phyloP scores from a whole-genome alignment of 2,329 filamentous ascomycete genomes.

The Aspergillus sp. region DNA sequence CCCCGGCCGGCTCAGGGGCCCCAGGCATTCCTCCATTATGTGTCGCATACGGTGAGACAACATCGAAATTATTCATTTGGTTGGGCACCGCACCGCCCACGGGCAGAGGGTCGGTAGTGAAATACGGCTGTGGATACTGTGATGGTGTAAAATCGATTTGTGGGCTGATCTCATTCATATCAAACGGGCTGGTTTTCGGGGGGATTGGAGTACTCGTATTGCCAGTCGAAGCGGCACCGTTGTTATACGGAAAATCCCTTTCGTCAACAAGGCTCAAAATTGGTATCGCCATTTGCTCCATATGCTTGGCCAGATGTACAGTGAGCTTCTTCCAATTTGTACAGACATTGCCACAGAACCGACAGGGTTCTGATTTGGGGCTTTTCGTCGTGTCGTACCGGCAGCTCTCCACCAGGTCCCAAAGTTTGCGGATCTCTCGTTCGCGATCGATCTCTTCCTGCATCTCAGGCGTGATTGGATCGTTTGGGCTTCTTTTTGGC shows the following conservation, averaged over 20 bases:
- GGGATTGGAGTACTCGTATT: constrained; percentile 10
- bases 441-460: constrained; percentile 28
- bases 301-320: constrained; percentile 89
- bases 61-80: constrained; percentile 22
- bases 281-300: constrained; percentile 87
- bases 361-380: constrained; percentile 76
- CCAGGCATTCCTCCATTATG: constrained; percentile 1
- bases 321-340: constrained; percentile 89
- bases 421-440: constrained; percentile 62
- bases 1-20: constrained; percentile 15
- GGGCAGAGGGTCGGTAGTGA: constrained; percentile 20
- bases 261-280: constrained; percentile 58
- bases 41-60: constrained; percentile 13
- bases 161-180: not conserved
- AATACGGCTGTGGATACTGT: constrained; percentile 11
- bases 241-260: constrained; percentile 32
- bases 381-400: constrained; percentile 65
- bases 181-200: not conserved
- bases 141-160: constrained; percentile 15
- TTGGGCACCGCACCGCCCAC: constrained; percentile 29
- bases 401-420: constrained; percentile 75
- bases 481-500: constrained; percentile 53
- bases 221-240: constrained; percentile 9
- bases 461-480: constrained; percentile 39
- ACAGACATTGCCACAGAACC: constrained; percentile 80